A percentile compares a stretch with the other conserved stretches of the same genome.
Evolutionary conservation across 305 asterid genomes (phyloP).

Genomic region (Fraxinus sp.): DNA sequence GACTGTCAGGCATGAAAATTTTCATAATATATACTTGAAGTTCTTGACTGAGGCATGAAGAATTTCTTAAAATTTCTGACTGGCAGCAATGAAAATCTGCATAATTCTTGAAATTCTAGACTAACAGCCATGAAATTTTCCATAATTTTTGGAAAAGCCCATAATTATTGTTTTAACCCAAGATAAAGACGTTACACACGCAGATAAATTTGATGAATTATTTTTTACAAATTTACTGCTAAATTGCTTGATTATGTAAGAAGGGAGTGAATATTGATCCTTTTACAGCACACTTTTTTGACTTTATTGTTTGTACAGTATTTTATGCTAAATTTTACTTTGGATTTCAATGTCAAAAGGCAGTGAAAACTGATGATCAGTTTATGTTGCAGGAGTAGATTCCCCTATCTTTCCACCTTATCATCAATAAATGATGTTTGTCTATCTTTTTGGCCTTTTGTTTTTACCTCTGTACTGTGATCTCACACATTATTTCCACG

Average conservation of each 20-base stretch:
- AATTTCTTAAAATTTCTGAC: background rate
- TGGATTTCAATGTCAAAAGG: slow-evolving; percentile 8
- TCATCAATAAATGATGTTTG: slow-evolving; percentile 33
- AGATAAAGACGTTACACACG: background rate
- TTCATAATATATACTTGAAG: background rate
- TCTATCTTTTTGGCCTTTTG: slow-evolving; percentile 36
- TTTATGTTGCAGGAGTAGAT: slow-evolving; percentile 35
- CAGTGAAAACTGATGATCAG: slow-evolving; percentile 25
- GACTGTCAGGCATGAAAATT: background rate
- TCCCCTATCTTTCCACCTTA: slow-evolving; percentile 30
- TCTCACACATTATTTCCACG: slow-evolving; percentile 34
- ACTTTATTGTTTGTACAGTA: background rate
- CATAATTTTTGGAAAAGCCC: background rate
- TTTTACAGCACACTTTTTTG: slow-evolving; percentile 14
- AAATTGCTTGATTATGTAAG: background rate
- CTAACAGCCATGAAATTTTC: background rate
- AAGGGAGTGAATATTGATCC: background rate
- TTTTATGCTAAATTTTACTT: background rate
- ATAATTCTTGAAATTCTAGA: background rate
- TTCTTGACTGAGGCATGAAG: background rate
- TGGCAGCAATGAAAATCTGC: background rate
- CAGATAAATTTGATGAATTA: background rate
- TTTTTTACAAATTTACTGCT: background rate
- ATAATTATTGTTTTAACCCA: background rate
- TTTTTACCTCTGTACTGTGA: slow-evolving; percentile 22